Base-by-base conservation (phyloP, 768 basidiomycete genomes). In the Auricularia cornea region DNA sequence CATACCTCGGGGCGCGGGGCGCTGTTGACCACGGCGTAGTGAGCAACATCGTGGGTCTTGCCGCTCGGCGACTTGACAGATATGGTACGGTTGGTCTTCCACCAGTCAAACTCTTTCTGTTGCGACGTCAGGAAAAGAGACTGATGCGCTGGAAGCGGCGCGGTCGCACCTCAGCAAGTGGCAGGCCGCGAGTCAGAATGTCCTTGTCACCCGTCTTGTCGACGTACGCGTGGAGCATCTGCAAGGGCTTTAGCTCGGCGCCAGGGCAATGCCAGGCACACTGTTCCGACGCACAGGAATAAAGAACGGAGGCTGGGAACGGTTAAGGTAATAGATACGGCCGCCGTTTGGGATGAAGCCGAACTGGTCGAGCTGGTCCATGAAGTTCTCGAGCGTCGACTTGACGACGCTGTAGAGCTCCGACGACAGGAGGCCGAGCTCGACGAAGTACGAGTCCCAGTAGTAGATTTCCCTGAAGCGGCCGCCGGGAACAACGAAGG, bases 281-380 rank as follows among this genome's bases (percentile, higher is more conserved):
- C n/a, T n/a, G n/a, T n/a, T n/a, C n/a, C n/a, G 3, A 70, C 80
- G 62, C 63, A 89, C 90, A 69, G 87, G 87, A 62, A 90, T 84
- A 76, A 96, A 96, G 32, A 96, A 70, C 3, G 94, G 94, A 16
- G 94, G 94, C 70, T 96, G 93, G n/a, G 92, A 95, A 63, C 95
- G 84, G 69, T 95, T 82, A 66, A 96, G 73, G 74, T 96, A 97
- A 70, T 97, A 97, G 60, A 90, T 92, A 12, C 94, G 82, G 3
- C 93, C 94, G 6, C 95, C 95, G 69, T 97, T 98, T 1, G 95
- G 95, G 66, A 98, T 88, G 77, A 97, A 98, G 0, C 94, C 95
- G 68, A 90, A 84, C 28, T 72, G 71, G 44, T 89, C 84, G 56
- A 98, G 77, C 71, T 96, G 88, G 69, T 98, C 94, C 93, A 97